A percentile compares a stretch with the other conserved stretches of the same genome.
Conservation (phyloP, 2,329 filamentous ascomycete species). For the Beauveria varroae region DNA sequence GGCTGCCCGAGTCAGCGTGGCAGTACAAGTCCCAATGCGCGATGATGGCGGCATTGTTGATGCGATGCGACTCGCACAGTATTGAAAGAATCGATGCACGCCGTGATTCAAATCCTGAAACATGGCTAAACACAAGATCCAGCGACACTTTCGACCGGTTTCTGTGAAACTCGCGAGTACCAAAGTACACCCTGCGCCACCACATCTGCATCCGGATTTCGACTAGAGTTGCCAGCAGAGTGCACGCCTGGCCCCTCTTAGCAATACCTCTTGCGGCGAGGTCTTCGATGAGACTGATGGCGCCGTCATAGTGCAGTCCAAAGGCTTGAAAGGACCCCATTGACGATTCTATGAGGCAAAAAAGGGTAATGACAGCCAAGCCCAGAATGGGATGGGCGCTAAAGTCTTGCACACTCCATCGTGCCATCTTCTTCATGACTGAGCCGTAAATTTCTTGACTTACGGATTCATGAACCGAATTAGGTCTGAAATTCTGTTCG, state of each 20-base stretch:
- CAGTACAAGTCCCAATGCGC: slow-evolving; percentile 6
- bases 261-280: background rate
- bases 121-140: background rate
- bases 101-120: background rate
- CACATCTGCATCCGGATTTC: slow-evolving; percentile 18
- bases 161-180: slow-evolving; percentile 14
- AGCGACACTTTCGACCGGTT: background rate
- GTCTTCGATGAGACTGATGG: background rate
- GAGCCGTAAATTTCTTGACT: slow-evolving; percentile 12
- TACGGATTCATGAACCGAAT: slow-evolving; percentile 8
- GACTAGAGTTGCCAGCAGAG: slow-evolving; percentile 14
- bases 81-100: slow-evolving; percentile 6
- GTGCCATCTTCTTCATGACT: slow-evolving; percentile 11
- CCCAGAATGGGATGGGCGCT: background rate
- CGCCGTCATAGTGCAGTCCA: slow-evolving; percentile 12
- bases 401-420: slow-evolving; percentile 12
- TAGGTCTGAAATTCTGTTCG: slow-evolving; percentile 1
- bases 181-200: slow-evolving; percentile 19
- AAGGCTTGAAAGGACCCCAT: slow-evolving; percentile 19
- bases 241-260: background rate
- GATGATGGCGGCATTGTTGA: slow-evolving; percentile 8
- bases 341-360: slow-evolving; percentile 18
- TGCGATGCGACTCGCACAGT: slow-evolving; percentile 12
- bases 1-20: background rate
- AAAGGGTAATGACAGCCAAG: slow-evolving; percentile 14